Percentiles rank a stretch among this genome's conserved stretches.
phyloP scores from a whole-genome alignment of 2,329 filamentous ascomycete genomes.

The Fusarium newnesense region DNA sequence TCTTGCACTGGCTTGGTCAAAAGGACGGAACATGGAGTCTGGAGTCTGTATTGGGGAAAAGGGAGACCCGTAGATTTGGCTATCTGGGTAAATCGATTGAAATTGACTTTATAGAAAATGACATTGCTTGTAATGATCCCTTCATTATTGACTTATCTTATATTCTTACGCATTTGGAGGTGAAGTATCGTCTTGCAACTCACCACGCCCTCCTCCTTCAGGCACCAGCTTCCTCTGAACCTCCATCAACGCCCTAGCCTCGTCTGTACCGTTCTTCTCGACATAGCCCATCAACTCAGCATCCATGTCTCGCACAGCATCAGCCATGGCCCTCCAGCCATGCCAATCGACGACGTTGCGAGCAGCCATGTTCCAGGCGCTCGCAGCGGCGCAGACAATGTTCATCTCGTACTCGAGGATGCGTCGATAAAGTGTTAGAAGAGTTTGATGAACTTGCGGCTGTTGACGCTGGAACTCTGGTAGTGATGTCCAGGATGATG shows the following conservation, averaged over 20 bases:
- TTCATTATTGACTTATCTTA: not conserved
- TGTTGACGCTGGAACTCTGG: slow-evolving; percentile 38
- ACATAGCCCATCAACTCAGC: slow-evolving; percentile 39
- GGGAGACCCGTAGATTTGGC: slow-evolving; percentile 9
- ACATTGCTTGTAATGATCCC: not conserved
- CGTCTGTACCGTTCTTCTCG: slow-evolving; percentile 29
- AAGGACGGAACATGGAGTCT: not conserved
- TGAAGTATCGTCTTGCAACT: not conserved
- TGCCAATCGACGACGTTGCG: slow-evolving; percentile 52
- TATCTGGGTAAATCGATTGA: slow-evolving; percentile 3
- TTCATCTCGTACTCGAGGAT: slow-evolving; percentile 55
- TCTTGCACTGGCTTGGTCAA: slow-evolving; percentile 1
- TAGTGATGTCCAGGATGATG: slow-evolving; percentile 39
- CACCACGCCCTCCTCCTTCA: slow-evolving; percentile 23
- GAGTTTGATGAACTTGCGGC: slow-evolving; percentile 33
- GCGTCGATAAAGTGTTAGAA: slow-evolving; percentile 46
- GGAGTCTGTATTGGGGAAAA: not conserved
- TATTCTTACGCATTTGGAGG: not conserved
- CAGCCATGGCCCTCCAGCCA: slow-evolving; percentile 43
- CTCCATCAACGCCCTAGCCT: slow-evolving; percentile 29
- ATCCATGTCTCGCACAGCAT: slow-evolving; percentile 44
- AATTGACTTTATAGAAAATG: not conserved
- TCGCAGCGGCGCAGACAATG: slow-evolving; percentile 51
- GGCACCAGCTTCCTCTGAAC: slow-evolving; percentile 22
- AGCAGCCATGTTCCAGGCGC: slow-evolving; percentile 50